Conservation (phyloP, 73 alveolate genomes). For the Symbiodinium pilosum region DNA sequence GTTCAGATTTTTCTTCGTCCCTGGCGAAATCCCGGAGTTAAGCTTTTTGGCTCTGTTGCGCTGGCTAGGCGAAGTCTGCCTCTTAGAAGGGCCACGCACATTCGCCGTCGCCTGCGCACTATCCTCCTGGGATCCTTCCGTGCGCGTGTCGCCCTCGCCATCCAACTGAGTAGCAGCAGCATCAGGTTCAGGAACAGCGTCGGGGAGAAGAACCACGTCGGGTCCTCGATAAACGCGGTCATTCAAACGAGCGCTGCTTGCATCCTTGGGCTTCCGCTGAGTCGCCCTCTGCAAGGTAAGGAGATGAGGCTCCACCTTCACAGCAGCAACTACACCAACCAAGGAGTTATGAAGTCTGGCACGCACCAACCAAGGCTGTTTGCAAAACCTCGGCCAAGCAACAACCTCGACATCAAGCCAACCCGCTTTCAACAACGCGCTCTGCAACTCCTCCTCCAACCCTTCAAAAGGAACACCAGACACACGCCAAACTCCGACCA, state of each 20-base stretch:
- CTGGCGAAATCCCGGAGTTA: neutral
- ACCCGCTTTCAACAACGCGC: neutral
- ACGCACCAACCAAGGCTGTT: constrained; percentile 31
- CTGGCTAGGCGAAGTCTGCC: neutral
- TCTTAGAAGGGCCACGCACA: no score
- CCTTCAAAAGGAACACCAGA: neutral
- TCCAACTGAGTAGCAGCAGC: neutral
- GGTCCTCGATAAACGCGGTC: no score
- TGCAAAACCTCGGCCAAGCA: neutral
- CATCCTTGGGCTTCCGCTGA: constrained; percentile 13
- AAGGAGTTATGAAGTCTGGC: neutral
- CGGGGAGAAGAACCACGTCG: no score
- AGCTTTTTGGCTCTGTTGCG: neutral
- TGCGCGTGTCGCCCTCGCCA: no score
- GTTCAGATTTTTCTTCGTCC: neutral
- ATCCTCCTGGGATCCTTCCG: neutral
- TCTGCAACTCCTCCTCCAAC: neutral
- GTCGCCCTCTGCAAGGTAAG: neutral
- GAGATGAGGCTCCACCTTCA: neutral
- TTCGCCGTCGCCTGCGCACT: neutral
- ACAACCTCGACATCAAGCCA: neutral
- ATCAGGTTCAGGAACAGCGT: no score
- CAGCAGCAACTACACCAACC: neutral
- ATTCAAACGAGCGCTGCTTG: neutral
- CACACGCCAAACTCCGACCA: neutral